Conservation (phyloP, 208 protist species). For the Sergeia podlipaevii region DNA sequence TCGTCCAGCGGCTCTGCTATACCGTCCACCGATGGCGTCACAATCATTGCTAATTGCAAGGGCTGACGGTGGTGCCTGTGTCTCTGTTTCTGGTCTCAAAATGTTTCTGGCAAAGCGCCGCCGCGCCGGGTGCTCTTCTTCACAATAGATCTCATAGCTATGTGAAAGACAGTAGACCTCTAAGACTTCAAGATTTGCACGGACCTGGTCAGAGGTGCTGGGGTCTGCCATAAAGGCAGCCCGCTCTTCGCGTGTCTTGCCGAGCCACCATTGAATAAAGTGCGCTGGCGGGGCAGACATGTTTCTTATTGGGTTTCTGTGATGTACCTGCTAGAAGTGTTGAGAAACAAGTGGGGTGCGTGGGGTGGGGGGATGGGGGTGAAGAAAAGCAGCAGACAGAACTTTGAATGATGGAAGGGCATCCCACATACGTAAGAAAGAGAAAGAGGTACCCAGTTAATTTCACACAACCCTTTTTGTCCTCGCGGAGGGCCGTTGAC, state of each 20-base stretch:
- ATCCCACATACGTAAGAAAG: too few species aligned
- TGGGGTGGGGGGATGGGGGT: constrained; percentile 1
- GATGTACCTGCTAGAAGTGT: not conserved
- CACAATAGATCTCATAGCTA: constrained; percentile 58
- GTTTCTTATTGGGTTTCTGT: not conserved
- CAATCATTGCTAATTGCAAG: too few species aligned
- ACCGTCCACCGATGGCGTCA: too few species aligned
- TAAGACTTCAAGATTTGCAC: constrained; percentile 46
- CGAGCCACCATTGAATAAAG: constrained; percentile 65
- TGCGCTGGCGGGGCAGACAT: constrained; percentile 8
- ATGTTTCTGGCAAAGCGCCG: constrained; percentile 24
- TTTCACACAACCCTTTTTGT: too few species aligned
- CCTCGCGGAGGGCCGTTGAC: too few species aligned
- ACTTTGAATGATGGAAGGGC: not conserved
- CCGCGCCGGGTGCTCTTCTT: constrained; percentile 22
- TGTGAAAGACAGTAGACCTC: constrained; percentile 48
- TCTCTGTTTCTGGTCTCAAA: not conserved
- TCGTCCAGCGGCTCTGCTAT: too few species aligned
- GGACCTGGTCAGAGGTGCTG: constrained; percentile 30
- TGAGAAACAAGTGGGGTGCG: not conserved
- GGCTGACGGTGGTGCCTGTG: too few species aligned
- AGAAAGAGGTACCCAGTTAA: too few species aligned
- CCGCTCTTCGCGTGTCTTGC: constrained; percentile 52
- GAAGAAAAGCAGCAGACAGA: not conserved
- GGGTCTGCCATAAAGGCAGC: constrained; percentile 41